Conservation (phyloP, 2,329 filamentous ascomycete species). For the Boeremia lycopersici region DNA sequence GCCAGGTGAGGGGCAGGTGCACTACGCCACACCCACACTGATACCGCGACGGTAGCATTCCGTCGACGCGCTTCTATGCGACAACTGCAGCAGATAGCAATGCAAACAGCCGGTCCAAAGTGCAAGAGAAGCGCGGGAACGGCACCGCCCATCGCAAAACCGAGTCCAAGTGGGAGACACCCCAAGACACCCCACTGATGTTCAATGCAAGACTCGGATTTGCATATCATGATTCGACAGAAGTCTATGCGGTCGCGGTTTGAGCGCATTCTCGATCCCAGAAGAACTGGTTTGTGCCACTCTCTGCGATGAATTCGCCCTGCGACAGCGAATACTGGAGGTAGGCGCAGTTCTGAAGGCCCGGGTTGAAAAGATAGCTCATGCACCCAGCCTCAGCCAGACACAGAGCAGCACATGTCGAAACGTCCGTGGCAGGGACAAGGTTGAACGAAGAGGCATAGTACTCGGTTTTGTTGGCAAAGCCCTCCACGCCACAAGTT, state of each 20-base stretch:
- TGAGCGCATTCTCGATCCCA: constrained; percentile 13
- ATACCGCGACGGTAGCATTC: too few species aligned
- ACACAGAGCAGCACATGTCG: constrained; percentile 17
- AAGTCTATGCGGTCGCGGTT: neutral
- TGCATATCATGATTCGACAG: too few species aligned
- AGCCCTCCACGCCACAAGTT: constrained; percentile 19
- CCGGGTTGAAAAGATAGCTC: constrained; percentile 20
- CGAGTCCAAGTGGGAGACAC: too few species aligned
- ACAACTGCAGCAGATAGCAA: too few species aligned
- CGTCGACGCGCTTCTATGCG: too few species aligned
- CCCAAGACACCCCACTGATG: too few species aligned
- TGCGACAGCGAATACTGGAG: constrained; percentile 4
- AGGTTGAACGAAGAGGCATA: constrained; percentile 26
- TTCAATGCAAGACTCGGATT: too few species aligned
- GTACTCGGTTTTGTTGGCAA: constrained; percentile 20
- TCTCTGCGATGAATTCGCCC: constrained; percentile 14
- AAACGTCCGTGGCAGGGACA: constrained; percentile 13
- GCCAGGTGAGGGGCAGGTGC: too few species aligned
- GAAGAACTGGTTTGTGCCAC: constrained; percentile 12
- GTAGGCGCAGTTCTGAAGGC: constrained; percentile 14
- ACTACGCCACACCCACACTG: too few species aligned
- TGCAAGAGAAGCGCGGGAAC: too few species aligned
- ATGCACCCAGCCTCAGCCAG: constrained; percentile 19
- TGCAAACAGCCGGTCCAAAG: too few species aligned
- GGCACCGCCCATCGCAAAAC: too few species aligned